Percentiles rank a stretch among this genome's conserved stretches.
phyloP scores from a whole-genome alignment of 306 rosid genomes.

The Castanea mollissima region DNA sequence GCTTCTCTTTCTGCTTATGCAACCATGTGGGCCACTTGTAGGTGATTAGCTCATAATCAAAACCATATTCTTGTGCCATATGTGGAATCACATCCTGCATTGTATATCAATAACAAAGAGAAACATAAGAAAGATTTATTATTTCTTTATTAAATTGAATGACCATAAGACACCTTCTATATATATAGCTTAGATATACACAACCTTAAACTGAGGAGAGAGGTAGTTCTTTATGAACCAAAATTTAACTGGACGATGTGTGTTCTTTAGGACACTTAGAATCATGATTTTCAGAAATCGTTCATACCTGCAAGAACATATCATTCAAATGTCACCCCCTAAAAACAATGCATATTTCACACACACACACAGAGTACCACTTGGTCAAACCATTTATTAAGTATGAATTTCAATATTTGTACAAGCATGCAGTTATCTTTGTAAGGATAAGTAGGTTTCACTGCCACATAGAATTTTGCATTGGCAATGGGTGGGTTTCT shows the following conservation, averaged over 20 bases:
- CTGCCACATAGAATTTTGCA: neutral
- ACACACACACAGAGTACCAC: constrained; percentile 1
- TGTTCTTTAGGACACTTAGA: constrained; percentile 88
- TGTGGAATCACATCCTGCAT: constrained; percentile 82
- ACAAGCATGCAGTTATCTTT: neutral
- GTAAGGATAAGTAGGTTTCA: neutral
- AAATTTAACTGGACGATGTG: constrained; percentile 91
- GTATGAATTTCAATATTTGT: neutral
- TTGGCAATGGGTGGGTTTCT: neutral
- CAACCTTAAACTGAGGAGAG: constrained; percentile 96
- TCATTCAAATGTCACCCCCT: constrained; percentile 4
- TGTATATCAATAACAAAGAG: constrained; percentile 20
- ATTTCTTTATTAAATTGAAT: constrained; percentile 10
- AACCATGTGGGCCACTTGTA: constrained; percentile 99
- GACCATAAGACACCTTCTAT: constrained; percentile 9
- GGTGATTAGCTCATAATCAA: constrained; percentile 80
- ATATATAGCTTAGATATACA: neutral
- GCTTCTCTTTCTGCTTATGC: constrained; percentile 98
- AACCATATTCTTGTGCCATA: constrained; percentile 95
- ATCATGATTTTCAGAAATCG: constrained; percentile 97
- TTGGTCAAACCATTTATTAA: neutral
- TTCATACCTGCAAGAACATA: constrained; percentile 69
- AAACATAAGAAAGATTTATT: constrained; percentile 7
- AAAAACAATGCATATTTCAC: constrained; percentile 20
- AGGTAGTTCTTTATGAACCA: constrained; percentile 99